Percentiles rank a stretch among this genome's conserved stretches.
phyloP scores from a whole-genome alignment of 768 basidiomycete genomes.

The Tylopilus intermedius region DNA sequence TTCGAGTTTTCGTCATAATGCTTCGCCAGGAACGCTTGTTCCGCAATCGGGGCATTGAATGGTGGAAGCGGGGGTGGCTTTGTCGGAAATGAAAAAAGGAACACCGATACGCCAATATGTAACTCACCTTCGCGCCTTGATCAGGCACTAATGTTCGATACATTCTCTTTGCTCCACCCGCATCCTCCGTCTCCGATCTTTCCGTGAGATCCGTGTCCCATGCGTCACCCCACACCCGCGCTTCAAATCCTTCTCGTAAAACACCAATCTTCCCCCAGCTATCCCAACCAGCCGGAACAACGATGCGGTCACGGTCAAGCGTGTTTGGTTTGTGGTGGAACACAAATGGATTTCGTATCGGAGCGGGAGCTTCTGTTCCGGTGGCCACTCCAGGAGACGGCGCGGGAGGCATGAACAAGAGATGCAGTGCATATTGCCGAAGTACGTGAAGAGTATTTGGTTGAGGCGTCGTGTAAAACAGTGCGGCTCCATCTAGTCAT shows the following conservation, averaged over 20 bases:
- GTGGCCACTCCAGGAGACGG: slow-evolving; percentile 39
- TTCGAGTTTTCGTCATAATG: slow-evolving; percentile 91
- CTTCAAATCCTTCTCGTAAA: slow-evolving; percentile 87
- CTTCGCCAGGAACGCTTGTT: slow-evolving; percentile 86
- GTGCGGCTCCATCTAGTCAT: slow-evolving; percentile 76
- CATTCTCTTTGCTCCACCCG: slow-evolving; percentile 56
- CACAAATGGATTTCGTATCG: slow-evolving; percentile 75
- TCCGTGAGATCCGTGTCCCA: slow-evolving; percentile 70
- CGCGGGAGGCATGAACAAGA: slow-evolving; percentile 59
- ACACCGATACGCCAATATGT: background rate
- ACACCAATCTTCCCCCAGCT: slow-evolving; percentile 95
- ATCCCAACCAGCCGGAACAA: slow-evolving; percentile 96
- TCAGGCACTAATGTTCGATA: slow-evolving; percentile 73
- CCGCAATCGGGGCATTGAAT: slow-evolving; percentile 77
- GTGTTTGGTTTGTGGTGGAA: slow-evolving; percentile 87
- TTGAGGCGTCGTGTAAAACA: slow-evolving; percentile 87
- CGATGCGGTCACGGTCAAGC: slow-evolving; percentile 85
- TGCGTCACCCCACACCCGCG: slow-evolving; percentile 70
- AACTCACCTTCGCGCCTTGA: slow-evolving; percentile 62
- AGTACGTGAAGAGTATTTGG: slow-evolving; percentile 72
- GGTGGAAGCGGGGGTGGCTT: slow-evolving; percentile 65
- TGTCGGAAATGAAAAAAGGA: background rate
- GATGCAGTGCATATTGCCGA: slow-evolving; percentile 75
- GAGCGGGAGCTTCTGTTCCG: slow-evolving; percentile 37
- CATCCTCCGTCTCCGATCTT: slow-evolving; percentile 36